Evolutionary conservation across 208 protist species (phyloP), one percentile per base, ranked within the genome.

Genomic region (Wallacemonas sp.): DNA sequence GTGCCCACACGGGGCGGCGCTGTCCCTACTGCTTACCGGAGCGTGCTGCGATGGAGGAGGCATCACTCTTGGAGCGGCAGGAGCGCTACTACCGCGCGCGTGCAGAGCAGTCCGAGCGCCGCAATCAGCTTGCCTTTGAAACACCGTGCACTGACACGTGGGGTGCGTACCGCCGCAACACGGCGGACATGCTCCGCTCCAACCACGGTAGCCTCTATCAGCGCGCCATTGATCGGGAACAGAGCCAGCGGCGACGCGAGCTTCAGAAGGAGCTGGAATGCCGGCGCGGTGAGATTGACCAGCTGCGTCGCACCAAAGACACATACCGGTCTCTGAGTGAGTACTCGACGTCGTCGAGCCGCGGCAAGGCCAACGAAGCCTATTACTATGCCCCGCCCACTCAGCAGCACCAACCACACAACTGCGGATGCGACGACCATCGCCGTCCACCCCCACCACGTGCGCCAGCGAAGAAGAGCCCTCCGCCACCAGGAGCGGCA

Each of bases 11-110:
- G 12, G 51, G 63, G 42, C 70, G 77, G 8, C 70, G 64, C 9
- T 89, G 82, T 51, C 56, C 62, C 19, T 83, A 70, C 47, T 92
- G 86, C 59, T 21, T 93, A 11, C 86, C 86, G 11, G 86, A 96
- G 73, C 76, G 77, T 51, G 79, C 69, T 15, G 76, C 74, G 24
- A 38, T 96, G 33, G 41, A 66, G 19, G 84, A 88, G 70, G 84
- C 72, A 17, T 84, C 90, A 28, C 53, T 80, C 2, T 31, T 84
- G 17, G 70, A 77, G 33, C 78, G 78, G 27, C 83, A 83, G 66
- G 68, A 82, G 53, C 72, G 76, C 46, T 85, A 73, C 55, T 83
- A 66, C 19, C 53, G 41, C 33, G 62, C 68, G 56, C 79, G 83
- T 2, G 60, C 63, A 11, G 72, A 80, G 49, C 76, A 80, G 54